Base-by-base conservation (phyloP, 1,284 basidiomycete genomes). In the Rhodotorula sp. region DNA sequence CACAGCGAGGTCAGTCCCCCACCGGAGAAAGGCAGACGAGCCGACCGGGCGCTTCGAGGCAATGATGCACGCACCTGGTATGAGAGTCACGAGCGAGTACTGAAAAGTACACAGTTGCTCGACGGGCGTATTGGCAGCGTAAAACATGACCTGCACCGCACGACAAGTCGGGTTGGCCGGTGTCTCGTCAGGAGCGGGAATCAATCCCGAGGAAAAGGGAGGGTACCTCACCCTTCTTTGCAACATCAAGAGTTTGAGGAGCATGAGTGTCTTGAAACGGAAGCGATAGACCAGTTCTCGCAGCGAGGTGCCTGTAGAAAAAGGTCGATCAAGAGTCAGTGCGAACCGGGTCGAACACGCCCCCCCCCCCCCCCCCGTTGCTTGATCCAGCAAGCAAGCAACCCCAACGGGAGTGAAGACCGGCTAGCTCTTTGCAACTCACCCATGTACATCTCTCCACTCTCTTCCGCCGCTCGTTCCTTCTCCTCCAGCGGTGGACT, bases 31-130 rank as follows among this genome's bases (percentile, higher is more conserved):
- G 91, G 91, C 72, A 93, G 84, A 20, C 93, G 83, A 0, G 91
- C 91, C 37, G 37, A 42, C 37, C 37, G 37, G 37, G 3, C 10
- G 10, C 1, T 42, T 42, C 10, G 37, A 42, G 37, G 71, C 69
- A 29, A 46, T 37, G 46, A 46, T 29, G 20, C 37, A 37, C 74
- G 45, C 4, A 74, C 73, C 60, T 58, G 80, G 72, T 6, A 81
- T 76, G 20, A 83, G 77, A 1, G 80, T 81, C 42, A 83, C 86
- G 37, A 99, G 85, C 1, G 93, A 95, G 80, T 99, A 99, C 80
- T 99, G 96, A 78, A 93, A 96, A 37, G 94, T 97, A 82, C 95
- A 98, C 45, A 99, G 83, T 68, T 89, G 88, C 81, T 99, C 96
- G 1, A 99, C 95, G 0, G 95, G 95, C 79, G 97, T 94, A 7